Evolutionary conservation across 345 rosid genomes (phyloP).

Genomic region (Moricandia moricandioides): DNA sequence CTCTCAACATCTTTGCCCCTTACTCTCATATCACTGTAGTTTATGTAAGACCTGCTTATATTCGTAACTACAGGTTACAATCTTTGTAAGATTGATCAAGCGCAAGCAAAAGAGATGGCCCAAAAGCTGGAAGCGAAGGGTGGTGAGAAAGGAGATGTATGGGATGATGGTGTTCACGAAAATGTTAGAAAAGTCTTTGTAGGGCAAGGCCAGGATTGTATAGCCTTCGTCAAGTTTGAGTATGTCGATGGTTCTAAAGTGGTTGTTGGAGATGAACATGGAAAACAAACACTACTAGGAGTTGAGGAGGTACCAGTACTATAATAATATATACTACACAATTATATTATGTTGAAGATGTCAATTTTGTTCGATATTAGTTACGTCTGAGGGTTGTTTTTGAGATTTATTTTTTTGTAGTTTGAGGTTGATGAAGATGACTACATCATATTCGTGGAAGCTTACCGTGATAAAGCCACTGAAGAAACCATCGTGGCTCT

Average conservation of each 20-base stretch:
- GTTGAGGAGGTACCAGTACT: slow-evolving; percentile 16
- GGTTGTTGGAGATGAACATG: slow-evolving; percentile 21
- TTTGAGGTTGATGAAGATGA: slow-evolving; percentile 31
- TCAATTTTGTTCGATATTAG: background rate
- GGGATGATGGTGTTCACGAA: slow-evolving; percentile 30
- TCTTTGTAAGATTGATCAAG: background rate
- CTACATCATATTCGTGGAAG: slow-evolving; percentile 26
- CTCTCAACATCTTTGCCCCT: background rate
- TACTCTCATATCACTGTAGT: background rate
- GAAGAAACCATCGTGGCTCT: slow-evolving; percentile 11
- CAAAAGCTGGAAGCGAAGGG: background rate
- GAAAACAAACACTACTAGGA: background rate
- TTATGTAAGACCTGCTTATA: background rate
- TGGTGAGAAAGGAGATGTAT: background rate
- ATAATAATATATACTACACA: background rate
- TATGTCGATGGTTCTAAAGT: slow-evolving; percentile 5
- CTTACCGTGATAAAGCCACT: background rate
- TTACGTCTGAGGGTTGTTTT: background rate
- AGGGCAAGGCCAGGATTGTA: slow-evolving; percentile 7
- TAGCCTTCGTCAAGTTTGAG: slow-evolving; percentile 24
- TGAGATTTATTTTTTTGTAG: background rate
- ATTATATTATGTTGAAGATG: background rate
- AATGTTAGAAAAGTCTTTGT: slow-evolving; percentile 17
- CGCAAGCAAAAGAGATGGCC: background rate
- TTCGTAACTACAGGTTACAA: background rate